These are phyloP conservation scores for Zelonia costaricensis DNA, from an alignment of 208 protist species.

Conservation along the genomic window DNA sequence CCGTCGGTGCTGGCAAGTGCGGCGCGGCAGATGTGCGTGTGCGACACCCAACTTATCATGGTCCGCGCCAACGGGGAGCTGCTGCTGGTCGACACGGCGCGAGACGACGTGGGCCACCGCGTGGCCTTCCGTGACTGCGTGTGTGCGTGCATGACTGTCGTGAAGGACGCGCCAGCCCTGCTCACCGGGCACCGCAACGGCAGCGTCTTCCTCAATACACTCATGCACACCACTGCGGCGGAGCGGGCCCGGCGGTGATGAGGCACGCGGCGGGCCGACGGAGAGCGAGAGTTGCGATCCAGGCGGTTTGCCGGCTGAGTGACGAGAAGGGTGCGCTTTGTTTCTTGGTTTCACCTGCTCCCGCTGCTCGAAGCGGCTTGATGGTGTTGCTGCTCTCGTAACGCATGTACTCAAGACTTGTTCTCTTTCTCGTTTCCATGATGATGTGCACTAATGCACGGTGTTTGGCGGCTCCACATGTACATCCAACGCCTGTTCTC, in stretches of 20 bases:
- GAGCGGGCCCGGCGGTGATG: slow-evolving; percentile 5
- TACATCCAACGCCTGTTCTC: neutral
- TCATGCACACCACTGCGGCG: neutral
- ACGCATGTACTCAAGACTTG: no score
- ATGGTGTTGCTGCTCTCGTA: no score
- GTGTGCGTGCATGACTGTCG: slow-evolving; percentile 14
- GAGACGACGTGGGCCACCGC: slow-evolving; percentile 19
- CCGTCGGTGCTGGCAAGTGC: slow-evolving; percentile 15
- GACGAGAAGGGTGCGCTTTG: no score
- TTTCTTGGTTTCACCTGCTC: no score
- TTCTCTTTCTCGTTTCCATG: no score
- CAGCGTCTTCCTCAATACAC: slow-evolving; percentile 26
- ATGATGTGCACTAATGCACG: no score
- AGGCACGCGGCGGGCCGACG: no score
- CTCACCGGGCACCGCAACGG: slow-evolving; percentile 35
- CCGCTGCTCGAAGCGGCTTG: no score
- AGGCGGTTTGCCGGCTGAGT: no score
- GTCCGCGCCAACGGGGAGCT: slow-evolving; percentile 23
- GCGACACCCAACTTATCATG: slow-evolving; percentile 15
- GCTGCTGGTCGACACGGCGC: slow-evolving; percentile 26
- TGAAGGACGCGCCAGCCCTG: slow-evolving; percentile 23
- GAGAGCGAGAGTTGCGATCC: no score
- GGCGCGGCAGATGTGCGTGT: slow-evolving; percentile 8
- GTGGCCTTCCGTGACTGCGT: slow-evolving; percentile 23
- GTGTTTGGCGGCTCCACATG: neutral